Conservation (phyloP, 192 early-diverging fungal species). For the Geosiphon pyriformis region DNA sequence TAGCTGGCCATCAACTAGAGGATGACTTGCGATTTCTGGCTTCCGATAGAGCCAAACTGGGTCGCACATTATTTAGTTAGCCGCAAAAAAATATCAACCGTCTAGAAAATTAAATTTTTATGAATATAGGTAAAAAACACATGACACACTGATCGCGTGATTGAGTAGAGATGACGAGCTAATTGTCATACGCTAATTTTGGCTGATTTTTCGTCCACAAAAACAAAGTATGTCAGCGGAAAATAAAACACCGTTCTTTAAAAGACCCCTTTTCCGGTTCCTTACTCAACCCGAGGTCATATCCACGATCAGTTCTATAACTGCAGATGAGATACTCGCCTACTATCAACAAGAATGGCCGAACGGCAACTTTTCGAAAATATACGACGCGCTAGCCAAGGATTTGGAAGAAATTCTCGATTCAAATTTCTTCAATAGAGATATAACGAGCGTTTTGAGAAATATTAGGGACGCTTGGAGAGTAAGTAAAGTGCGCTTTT, state of each 20-base stretch:
- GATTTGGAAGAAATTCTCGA: conserved; percentile 20
- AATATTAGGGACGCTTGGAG: conserved; percentile 18
- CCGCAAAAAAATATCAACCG: too few species aligned
- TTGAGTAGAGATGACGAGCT: too few species aligned
- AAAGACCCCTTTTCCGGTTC: conserved; percentile 23
- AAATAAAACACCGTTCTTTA: conserved; percentile 7
- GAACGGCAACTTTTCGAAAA: conserved; percentile 1
- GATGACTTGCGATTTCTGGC: too few species aligned
- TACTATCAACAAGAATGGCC: conserved; percentile 21
- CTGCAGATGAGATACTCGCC: conserved; percentile 16
- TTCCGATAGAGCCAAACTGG: too few species aligned
- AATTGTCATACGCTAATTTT: too few species aligned
- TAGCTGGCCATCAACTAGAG: too few species aligned
- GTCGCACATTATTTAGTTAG: too few species aligned
- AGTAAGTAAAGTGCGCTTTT: conserved; percentile 14
- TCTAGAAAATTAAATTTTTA: too few species aligned
- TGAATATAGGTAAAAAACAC: too few species aligned
- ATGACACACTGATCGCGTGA: too few species aligned
- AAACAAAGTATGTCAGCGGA: too few species aligned
- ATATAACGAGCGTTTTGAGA: conserved; percentile 18
- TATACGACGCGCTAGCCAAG: conserved; percentile 13
- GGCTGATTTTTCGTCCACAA: too few species aligned
- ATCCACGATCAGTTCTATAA: conserved; percentile 21
- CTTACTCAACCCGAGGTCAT: conserved; percentile 18
- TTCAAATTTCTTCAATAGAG: conserved; percentile 19